Conservation (phyloP, 2,329 filamentous ascomycete species). For the Pseudopyricularia cyperi region DNA sequence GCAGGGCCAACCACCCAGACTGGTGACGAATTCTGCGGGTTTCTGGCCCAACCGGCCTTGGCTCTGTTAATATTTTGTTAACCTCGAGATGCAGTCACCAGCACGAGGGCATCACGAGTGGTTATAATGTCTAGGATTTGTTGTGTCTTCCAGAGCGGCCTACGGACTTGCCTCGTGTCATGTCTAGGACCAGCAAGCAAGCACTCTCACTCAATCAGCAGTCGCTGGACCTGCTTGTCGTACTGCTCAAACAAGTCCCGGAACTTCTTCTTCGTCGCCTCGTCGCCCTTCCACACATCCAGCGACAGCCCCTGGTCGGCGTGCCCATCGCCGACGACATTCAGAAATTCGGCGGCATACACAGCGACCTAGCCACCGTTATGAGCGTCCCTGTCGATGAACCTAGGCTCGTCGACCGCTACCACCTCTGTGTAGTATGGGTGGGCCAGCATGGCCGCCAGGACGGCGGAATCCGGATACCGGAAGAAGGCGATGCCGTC, state of each 20-base stretch:
- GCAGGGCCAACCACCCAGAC: too few relatives aligned
- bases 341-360: neutral
- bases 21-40: too few relatives aligned
- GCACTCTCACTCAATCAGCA: too few relatives aligned
- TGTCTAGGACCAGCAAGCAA: too few relatives aligned
- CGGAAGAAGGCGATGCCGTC: neutral
- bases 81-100: too few relatives aligned
- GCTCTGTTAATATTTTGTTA: too few relatives aligned
- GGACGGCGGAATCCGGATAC: neutral
- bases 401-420: neutral
- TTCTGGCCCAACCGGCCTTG: too few relatives aligned
- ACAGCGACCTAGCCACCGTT: neutral
- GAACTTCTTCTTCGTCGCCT: neutral
- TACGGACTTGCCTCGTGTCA: too few relatives aligned
- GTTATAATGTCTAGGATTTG: too few relatives aligned
- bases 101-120: too few relatives aligned
- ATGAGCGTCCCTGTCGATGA: neutral
- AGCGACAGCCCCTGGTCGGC: neutral
- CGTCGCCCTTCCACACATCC: neutral
- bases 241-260: neutral
- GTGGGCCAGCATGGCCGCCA: neutral
- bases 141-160: too few relatives aligned
- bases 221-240: too few relatives aligned
- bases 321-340: neutral
- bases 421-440: neutral